Base-by-base conservation (phyloP, 2,329 filamentous ascomycete genomes). In the Microdochium paspali region DNA sequence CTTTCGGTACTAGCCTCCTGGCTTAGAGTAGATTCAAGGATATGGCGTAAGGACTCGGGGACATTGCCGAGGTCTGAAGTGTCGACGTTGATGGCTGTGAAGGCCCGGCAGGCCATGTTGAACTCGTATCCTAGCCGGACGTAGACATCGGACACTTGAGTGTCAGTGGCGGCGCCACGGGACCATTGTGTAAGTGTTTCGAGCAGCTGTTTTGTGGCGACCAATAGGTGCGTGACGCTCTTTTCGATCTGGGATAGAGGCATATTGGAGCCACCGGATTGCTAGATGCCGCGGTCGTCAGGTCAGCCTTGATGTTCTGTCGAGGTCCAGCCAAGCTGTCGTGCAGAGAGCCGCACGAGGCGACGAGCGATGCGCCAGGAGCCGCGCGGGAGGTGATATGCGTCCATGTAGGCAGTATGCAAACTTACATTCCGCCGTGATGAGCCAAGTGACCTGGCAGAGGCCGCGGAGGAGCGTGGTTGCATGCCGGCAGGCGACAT, bases 121-220 rank as follows among this genome's bases (percentile, higher is more conserved):
- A 98, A 98, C 68, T 98, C 93, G 68, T 98, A 98, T 44, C 93
- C 93, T 51, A 98, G 73, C 51, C 93, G 85, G 51, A 98, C 93
- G 63, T 98, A 98, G 57, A 98, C 93, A 65, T 98, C 93, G 12
- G 93, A 97, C 50, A 98, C 93, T 64, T 97, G 88, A 51, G 85
- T 87, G 68, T 98, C 93, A 53, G 89, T 90, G 47, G 93, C 90
- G 58, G 87, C 84, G 52, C 87, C 85, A 49, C 91, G 87, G 50
- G 93, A 98, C 93, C 93, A 98, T 74, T 95, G 87, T 44, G 93
- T 98, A 52, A 98, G 75, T 5, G 91, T 98, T 71, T 98, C 93
- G 52, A 98, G 84, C 2, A 98, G 82, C 68, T 97, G 90, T 66
- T 98, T 98, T 28, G 93, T 98, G 30, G 93, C 93, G 55, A 98